Percentiles rank a stretch among this genome's conserved stretches.
phyloP scores from a whole-genome alignment of 208 protist species.

The Phytomonas serpens region DNA sequence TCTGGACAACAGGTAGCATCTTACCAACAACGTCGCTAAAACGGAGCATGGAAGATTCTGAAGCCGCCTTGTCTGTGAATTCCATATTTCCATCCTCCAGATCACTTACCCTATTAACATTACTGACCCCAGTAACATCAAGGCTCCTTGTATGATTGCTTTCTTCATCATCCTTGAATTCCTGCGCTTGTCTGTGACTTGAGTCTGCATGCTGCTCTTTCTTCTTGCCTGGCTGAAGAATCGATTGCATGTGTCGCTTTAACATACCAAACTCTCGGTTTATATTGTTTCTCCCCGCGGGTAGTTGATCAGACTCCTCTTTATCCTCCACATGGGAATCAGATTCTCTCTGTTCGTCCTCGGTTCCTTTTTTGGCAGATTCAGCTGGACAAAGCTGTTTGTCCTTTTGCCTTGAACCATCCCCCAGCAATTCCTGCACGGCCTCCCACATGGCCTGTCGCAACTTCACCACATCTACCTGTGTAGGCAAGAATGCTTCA shows the following conservation, averaged over 20 bases:
- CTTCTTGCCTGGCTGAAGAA: constrained; percentile 12
- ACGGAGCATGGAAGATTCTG: constrained; percentile 7
- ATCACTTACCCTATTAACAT: neutral
- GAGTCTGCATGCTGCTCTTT: neutral
- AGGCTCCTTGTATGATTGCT: neutral
- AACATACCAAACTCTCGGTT: constrained; percentile 8
- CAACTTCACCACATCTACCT: constrained; percentile 79
- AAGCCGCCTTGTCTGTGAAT: constrained; percentile 6
- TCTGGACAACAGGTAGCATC: constrained; percentile 52
- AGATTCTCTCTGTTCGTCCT: neutral
- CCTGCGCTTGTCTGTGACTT: neutral
- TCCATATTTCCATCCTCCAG: neutral
- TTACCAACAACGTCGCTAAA: constrained; percentile 66
- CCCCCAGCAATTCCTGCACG: constrained; percentile 28
- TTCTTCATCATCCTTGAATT: neutral
- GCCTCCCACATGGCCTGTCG: constrained; percentile 74
- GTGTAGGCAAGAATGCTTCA: constrained; percentile 60
- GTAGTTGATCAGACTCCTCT: neutral
- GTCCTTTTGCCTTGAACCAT: constrained; percentile 16
- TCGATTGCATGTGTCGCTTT: constrained; percentile 22
- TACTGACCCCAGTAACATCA: neutral
- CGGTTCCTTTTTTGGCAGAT: neutral
- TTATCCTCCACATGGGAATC: neutral
- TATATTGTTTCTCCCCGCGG: neutral
- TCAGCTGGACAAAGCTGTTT: neutral